phyloP scores from a whole-genome alignment of 148 eudicot species.

The Diospyros lotus region DNA sequence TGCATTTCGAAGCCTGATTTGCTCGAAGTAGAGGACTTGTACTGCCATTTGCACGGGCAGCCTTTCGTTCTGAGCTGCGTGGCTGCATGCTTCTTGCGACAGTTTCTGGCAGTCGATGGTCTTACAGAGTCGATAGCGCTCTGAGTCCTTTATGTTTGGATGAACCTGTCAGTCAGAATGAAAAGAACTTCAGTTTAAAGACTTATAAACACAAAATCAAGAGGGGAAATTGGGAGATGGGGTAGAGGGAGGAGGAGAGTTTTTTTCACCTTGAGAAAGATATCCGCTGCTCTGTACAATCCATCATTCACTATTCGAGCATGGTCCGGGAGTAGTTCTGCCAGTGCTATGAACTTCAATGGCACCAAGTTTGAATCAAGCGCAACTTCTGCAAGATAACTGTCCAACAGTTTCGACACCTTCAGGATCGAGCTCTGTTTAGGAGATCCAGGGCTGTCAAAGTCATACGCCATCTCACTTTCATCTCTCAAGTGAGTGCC shows the following conservation, averaged over 20 bases:
- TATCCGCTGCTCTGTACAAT: slow-evolving; percentile 79
- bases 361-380: slow-evolving; percentile 71
- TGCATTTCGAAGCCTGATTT: slow-evolving; percentile 81
- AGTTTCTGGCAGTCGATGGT: slow-evolving; percentile 84
- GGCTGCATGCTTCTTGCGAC: slow-evolving; percentile 91
- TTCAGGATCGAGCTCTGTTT: slow-evolving; percentile 84
- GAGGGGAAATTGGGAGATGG: background rate
- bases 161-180: slow-evolving; percentile 53
- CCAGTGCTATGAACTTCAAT: slow-evolving; percentile 70
- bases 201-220: background rate
- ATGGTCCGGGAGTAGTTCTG: slow-evolving; percentile 89
- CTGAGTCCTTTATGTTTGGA: slow-evolving; percentile 83
- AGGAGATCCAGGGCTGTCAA: slow-evolving; percentile 87
- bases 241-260: background rate
- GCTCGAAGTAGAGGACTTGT: slow-evolving; percentile 88
- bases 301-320: slow-evolving; percentile 83
- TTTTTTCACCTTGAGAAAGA: slow-evolving; percentile 83
- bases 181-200: background rate
- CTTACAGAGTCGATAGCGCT: slow-evolving; percentile 80
- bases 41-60: slow-evolving; percentile 93
- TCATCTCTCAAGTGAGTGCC: slow-evolving; percentile 48
- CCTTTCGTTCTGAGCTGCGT: slow-evolving; percentile 92
- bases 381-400: slow-evolving; percentile 84
- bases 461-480: slow-evolving; percentile 68
- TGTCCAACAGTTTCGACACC: slow-evolving; percentile 83